phyloP scores from a whole-genome alignment of 2,329 filamentous ascomycete species.

The Cladosporium sp. region DNA sequence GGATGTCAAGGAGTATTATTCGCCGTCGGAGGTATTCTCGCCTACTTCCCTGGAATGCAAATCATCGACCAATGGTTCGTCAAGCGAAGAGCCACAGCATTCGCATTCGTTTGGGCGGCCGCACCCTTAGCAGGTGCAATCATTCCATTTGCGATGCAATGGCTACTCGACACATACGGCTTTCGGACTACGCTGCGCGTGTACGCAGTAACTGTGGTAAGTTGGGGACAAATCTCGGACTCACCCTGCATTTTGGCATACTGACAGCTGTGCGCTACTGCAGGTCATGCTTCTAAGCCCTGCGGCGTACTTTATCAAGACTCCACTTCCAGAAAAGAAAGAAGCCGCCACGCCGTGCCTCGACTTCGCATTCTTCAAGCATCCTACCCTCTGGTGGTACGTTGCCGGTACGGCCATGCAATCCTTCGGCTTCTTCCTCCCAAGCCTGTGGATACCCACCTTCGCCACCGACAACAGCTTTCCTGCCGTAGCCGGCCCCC shows the following conservation, averaged over 20 bases:
- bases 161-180: conserved; percentile 43
- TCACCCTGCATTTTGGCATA: not conserved
- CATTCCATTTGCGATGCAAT: conserved; percentile 46
- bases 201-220: conserved; percentile 36
- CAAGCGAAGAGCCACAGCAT: conserved; percentile 35
- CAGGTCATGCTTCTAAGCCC: not conserved
- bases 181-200: conserved; percentile 47
- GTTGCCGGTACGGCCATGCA: conserved; percentile 47
- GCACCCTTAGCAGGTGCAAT: conserved; percentile 48
- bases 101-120: conserved; percentile 48
- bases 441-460: conserved; percentile 45
- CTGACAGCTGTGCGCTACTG: not conserved
- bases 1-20: conserved; percentile 41
- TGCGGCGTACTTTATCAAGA: not conserved
- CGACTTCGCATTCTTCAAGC: conserved; percentile 33
- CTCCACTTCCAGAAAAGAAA: not conserved
- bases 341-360: not conserved
- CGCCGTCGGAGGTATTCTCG: conserved; percentile 47
- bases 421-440: conserved; percentile 47
- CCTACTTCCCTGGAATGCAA: conserved; percentile 51
- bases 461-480: conserved; percentile 42
- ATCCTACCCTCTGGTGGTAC: conserved; percentile 43
- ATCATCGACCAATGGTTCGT: conserved; percentile 55
- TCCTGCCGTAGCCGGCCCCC: conserved; percentile 37
- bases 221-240: not conserved